phyloP scores from a whole-genome alignment of 345 rosid genomes.

The Sisymbrium altissimum region DNA sequence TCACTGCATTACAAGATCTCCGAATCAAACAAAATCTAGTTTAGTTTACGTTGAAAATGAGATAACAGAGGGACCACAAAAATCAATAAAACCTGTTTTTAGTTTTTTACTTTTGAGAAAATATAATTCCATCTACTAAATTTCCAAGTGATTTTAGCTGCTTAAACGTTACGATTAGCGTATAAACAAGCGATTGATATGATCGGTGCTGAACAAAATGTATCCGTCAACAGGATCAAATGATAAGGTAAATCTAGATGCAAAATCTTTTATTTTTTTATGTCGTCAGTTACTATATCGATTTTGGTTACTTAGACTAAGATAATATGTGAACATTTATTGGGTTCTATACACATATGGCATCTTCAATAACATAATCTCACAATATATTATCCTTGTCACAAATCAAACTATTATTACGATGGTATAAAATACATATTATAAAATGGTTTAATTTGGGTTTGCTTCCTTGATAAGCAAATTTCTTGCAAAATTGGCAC shows the following conservation, averaged over 20 bases:
- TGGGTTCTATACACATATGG: too few relatives aligned
- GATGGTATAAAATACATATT: background rate
- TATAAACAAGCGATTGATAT: conserved; percentile 19
- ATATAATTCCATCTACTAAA: background rate
- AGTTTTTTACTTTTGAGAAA: background rate
- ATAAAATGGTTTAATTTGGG: background rate
- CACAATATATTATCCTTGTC: background rate
- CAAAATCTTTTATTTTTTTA: background rate
- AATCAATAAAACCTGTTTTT: conserved; percentile 5
- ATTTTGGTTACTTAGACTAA: background rate
- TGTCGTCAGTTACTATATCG: background rate
- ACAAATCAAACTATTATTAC: background rate
- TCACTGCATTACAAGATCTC: conserved; percentile 24
- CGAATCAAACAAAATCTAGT: conserved; percentile 25
- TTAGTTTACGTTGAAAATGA: conserved; percentile 24
- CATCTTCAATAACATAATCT: background rate
- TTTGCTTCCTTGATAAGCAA: background rate
- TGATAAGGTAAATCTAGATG: background rate
- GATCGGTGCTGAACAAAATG: background rate
- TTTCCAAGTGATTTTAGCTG: background rate
- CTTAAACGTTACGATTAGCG: background rate
- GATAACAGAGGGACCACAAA: conserved; percentile 26
- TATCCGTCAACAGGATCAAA: conserved; percentile 2
- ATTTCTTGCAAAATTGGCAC: background rate
- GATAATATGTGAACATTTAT: background rate